Evolutionary conservation across 768 basidiomycete genomes (phyloP).

Genomic region (Russula lepida): DNA sequence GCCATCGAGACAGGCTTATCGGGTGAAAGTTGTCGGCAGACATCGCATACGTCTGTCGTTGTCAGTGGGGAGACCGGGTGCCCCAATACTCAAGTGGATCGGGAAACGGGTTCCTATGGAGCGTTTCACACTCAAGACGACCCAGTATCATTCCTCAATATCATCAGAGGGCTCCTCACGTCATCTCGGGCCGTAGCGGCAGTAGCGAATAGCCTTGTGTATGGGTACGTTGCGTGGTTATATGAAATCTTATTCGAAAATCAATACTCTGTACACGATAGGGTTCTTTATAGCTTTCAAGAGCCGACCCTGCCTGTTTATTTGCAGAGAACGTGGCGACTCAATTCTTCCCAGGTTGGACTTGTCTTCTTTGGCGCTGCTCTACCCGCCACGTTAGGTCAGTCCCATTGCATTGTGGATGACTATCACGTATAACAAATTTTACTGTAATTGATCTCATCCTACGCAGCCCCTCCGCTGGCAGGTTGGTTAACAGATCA

Average conservation of each 20-base stretch:
- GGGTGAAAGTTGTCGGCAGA: background rate
- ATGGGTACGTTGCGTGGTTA: slow-evolving; percentile 27
- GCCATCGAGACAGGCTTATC: background rate
- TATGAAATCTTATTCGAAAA: background rate
- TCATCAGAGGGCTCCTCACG: slow-evolving; percentile 23
- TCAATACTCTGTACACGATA: slow-evolving; percentile 1
- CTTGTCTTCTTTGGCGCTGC: slow-evolving; percentile 59
- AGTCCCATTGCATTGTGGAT: slow-evolving; percentile 22
- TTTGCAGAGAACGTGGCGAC: slow-evolving; percentile 28
- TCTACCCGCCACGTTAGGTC: slow-evolving; percentile 58
- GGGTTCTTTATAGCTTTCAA: slow-evolving; percentile 25
- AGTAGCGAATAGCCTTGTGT: slow-evolving; percentile 27
- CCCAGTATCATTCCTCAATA: slow-evolving; percentile 13
- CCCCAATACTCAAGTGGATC: background rate
- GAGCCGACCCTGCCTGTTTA: slow-evolving; percentile 33
- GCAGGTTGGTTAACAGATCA: slow-evolving; percentile 53
- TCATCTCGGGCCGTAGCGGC: slow-evolving; percentile 26
- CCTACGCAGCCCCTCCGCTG: slow-evolving; percentile 42
- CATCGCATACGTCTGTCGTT: background rate
- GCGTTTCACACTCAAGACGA: background rate
- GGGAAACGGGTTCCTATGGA: background rate
- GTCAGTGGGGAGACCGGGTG: background rate
- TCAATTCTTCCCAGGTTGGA: slow-evolving; percentile 40
- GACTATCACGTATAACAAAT: background rate
- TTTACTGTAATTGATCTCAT: background rate